Evolutionary conservation across 2,329 filamentous ascomycete species (phyloP), one percentile per base, ranked within the genome.

Genomic region (Ophiostoma ips): DNA sequence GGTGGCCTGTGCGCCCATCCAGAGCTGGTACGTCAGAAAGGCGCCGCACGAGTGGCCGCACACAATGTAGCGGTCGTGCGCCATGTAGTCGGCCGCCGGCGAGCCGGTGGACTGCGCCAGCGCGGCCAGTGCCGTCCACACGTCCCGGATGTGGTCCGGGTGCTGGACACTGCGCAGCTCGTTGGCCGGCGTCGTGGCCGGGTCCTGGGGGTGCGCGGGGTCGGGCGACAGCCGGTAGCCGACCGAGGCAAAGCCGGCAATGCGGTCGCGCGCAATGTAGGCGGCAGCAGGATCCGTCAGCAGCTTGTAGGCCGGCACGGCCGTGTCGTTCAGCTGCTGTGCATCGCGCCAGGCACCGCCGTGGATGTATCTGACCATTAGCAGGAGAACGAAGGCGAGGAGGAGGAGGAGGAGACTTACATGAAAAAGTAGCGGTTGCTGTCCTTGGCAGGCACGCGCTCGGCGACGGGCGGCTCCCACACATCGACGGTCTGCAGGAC

Each of bases 331-430:
- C 38, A 66, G 66, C 50, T 71, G 66, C 49, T 63, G 63, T 38
- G 77, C 76, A 61, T 82, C 79, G 52, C 77, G 69, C 78, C 78
- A 82, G 53, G 71, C 77, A 54, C 78, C 78, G 55, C 78, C 78
- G 59, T 82, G 78, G 58, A 82, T 70, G 61, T 71, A 80, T 52
- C 52, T 53, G 36, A 6, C n/a, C 43, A 16, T 43, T 11, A 43
- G 40, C 21, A 30, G 31, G 21, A 3, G 13, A 8, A 9, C 12
- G 15, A 13, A 15, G 2, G 34, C 30, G 15, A 35, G 4, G 8
- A 18, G 8, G 31, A 31, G 16, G 10, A 35, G 16, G 13, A 7
- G 16, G 15, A 9, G 12, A 57, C 63, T 53, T 57, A 69, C 66
- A 69, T 57, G 41, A 68, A 53, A 66, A 66, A 69, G 55, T 48